Conservation (phyloP, 345 rosid genomes). For the Eucalyptus guilfoylei region DNA sequence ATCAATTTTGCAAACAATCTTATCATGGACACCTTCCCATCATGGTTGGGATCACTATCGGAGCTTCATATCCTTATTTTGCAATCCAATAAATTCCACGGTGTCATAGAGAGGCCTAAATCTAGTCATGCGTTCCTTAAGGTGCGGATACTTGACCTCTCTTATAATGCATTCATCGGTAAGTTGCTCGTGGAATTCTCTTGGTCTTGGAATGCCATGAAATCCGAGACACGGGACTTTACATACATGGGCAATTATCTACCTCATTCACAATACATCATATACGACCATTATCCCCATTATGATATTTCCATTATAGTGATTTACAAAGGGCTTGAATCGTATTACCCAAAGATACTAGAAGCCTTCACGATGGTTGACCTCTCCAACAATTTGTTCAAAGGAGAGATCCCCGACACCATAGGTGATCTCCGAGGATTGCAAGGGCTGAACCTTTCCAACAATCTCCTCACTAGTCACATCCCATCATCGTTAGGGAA, state of each 20-base stretch:
- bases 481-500: neutral
- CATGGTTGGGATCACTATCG: neutral
- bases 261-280: too few relatives aligned
- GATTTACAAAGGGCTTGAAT: neutral
- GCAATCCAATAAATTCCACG: neutral
- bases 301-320: neutral
- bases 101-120: neutral
- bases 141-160: neutral
- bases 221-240: rapidly evolving
- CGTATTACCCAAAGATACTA: neutral
- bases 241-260: neutral
- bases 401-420: neutral
- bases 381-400: neutral
- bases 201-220: constrained; percentile 1
- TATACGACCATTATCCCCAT: too few relatives aligned
- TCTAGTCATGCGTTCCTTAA: neutral
- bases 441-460: neutral
- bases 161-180: neutral
- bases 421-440: neutral
- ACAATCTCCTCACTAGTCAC: neutral
- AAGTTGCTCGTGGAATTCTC: neutral
- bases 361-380: neutral
- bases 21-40: neutral
- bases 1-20: neutral
- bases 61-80: neutral